These are phyloP conservation scores for Komagataella ulmi DNA, from an alignment of 805 yeast genomes.

Conservation along the genomic window DNA sequence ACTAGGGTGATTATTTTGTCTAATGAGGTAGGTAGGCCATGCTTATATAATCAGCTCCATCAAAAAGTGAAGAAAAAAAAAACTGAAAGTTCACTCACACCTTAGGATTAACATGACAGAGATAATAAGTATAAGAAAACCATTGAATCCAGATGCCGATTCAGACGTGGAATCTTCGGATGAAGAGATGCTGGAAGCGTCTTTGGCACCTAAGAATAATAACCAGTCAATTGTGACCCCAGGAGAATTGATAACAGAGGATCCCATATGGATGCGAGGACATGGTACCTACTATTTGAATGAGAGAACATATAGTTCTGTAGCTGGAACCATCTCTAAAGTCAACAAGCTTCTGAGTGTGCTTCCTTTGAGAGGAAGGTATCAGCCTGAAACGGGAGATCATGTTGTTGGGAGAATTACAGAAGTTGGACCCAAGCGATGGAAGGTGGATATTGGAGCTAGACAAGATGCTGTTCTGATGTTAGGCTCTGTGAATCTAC, in stretches of 20 bases:
- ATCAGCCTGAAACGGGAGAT: conserved; percentile 92
- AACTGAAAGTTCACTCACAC: background rate
- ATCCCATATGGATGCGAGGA: conserved; percentile 96
- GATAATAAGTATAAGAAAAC: background rate
- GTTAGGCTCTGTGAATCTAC: conserved; percentile 92
- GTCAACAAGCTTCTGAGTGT: conserved; percentile 84
- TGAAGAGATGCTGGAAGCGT: background rate
- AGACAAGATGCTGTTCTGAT: conserved; percentile 82
- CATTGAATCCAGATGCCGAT: background rate
- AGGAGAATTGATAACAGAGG: conserved; percentile 92
- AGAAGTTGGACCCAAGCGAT: conserved; percentile 85
- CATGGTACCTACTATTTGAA: conserved; percentile 85
- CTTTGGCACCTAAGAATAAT: background rate
- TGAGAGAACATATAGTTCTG: conserved; percentile 73
- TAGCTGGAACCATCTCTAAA: conserved; percentile 79
- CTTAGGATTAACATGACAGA: background rate
- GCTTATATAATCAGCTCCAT: background rate
- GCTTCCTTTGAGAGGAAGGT: conserved; percentile 73
- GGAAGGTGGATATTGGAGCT: conserved; percentile 97
- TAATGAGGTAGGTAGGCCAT: background rate
- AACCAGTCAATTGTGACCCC: conserved; percentile 58
- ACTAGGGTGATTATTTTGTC: background rate
- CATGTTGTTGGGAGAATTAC: conserved; percentile 89
- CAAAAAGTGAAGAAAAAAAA: background rate
- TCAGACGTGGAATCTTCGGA: background rate